Conservation (phyloP, 306 rosid genomes). For the Arachis stenosperma region DNA sequence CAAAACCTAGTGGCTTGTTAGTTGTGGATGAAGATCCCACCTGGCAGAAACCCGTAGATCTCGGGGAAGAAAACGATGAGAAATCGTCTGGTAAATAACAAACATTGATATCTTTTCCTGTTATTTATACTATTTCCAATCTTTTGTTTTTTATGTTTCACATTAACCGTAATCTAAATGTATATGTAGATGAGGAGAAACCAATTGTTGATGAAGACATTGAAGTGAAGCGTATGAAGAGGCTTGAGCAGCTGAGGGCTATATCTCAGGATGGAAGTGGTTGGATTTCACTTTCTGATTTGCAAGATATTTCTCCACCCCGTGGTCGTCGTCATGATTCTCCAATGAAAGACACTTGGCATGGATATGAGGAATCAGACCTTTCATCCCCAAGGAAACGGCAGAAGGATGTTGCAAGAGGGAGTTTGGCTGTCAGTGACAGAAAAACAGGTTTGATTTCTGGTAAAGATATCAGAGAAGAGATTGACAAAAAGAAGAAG, state of each 20-base stretch:
- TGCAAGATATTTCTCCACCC: constrained; percentile 60
- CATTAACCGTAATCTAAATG: constrained; percentile 9
- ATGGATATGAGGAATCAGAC: constrained; percentile 46
- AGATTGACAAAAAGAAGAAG: constrained; percentile 62
- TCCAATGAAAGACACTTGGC: constrained; percentile 42
- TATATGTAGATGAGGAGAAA: constrained; percentile 63
- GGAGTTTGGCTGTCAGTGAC: constrained; percentile 39
- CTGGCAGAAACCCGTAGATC: constrained; percentile 79
- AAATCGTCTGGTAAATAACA: constrained; percentile 55
- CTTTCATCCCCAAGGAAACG: constrained; percentile 75
- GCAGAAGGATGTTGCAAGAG: constrained; percentile 44
- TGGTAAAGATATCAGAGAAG: constrained; percentile 77
- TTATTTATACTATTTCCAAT: not conserved
- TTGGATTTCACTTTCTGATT: constrained; percentile 72
- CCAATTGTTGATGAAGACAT: constrained; percentile 80
- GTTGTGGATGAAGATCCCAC: constrained; percentile 88
- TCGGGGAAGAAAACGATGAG: constrained; percentile 59
- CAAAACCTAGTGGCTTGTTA: constrained; percentile 57
- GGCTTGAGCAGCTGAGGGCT: constrained; percentile 79
- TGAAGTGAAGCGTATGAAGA: constrained; percentile 86
- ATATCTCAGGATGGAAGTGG: constrained; percentile 96
- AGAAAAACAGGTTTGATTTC: constrained; percentile 73
- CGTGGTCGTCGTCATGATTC: constrained; percentile 48
- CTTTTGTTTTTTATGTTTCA: constrained; percentile 11
- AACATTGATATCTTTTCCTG: not conserved